Evolutionary conservation across 169 alveolate genomes (phyloP).

Genomic region (Plasmodium sp.): DNA sequence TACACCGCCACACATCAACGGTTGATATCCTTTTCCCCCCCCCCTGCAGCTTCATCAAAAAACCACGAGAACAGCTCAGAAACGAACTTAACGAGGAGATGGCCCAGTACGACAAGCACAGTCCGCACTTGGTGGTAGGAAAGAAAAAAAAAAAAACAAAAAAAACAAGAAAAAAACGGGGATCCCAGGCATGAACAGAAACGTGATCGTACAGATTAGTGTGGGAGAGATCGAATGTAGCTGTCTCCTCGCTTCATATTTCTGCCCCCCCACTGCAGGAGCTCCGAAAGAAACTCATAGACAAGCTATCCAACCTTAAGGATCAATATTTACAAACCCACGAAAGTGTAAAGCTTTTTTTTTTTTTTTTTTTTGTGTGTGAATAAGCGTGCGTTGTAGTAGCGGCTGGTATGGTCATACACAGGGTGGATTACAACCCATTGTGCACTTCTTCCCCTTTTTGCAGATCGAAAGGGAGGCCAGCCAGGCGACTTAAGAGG

Average conservation of each 20-base stretch:
- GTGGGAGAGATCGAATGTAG: background rate
- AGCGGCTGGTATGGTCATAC: background rate
- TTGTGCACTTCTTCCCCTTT: background rate
- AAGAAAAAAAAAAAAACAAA: background rate
- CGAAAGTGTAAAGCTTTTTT: slow-evolving; percentile 6
- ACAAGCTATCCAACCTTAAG: slow-evolving; percentile 8
- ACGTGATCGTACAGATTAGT: background rate
- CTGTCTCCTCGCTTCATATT: background rate
- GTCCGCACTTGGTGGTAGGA: slow-evolving; percentile 27
- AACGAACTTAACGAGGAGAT: slow-evolving; percentile 45
- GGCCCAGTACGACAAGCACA: slow-evolving; percentile 48
- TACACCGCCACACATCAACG: background rate
- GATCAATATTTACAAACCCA: slow-evolving; percentile 20
- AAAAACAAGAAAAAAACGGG: background rate
- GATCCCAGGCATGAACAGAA: background rate
- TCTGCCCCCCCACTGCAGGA: background rate
- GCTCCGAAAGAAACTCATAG: slow-evolving; percentile 8
- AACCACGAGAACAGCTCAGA: slow-evolving; percentile 1
- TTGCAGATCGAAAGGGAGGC: slow-evolving; percentile 27
- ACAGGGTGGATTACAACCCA: background rate
- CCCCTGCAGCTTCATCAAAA: slow-evolving; percentile 24
- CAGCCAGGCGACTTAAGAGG: background rate
- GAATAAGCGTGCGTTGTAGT: background rate
- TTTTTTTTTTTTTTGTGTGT: background rate
- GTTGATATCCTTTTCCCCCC: background rate